A percentile compares a stretch with the other conserved stretches of the same genome.
phyloP scores from a whole-genome alignment of 164 flowering plant genomes.

The Liriodendron chinense region DNA sequence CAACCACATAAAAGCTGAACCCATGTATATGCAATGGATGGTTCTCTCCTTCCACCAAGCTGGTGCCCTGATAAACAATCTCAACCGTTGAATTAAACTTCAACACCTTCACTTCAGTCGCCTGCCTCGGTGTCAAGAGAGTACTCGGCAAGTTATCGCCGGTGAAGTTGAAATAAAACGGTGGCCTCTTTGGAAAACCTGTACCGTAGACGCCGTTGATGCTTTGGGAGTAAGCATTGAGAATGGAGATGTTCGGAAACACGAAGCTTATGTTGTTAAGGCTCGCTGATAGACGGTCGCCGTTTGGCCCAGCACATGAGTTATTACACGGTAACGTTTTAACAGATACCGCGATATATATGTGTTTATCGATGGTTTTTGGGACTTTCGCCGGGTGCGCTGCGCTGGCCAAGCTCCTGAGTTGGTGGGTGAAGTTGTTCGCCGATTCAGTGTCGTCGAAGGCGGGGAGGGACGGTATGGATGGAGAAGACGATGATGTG shows the following conservation, averaged over 20 bases:
- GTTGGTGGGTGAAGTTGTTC: conserved; percentile 1
- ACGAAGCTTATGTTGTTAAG: conserved; percentile 56
- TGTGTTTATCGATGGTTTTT: not conserved
- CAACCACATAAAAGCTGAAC: conserved; percentile 55
- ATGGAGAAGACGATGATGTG: not conserved
- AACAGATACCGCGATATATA: conserved; percentile 13
- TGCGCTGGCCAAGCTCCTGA: conserved; percentile 20
- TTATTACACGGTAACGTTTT: conserved; percentile 11
- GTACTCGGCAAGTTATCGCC: conserved; percentile 23
- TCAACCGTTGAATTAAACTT: conserved; percentile 40
- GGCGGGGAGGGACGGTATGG: conserved; percentile 13
- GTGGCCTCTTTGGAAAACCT: conserved; percentile 40
- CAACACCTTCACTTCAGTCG: conserved; percentile 39
- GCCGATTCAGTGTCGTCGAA: conserved; percentile 10
- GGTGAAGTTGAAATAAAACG: conserved; percentile 34
- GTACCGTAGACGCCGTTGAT: conserved; percentile 30
- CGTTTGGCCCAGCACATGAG: conserved; percentile 29
- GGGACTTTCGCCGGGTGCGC: conserved; percentile 26
- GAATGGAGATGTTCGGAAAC: conserved; percentile 31
- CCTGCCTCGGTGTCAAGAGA: conserved; percentile 19
- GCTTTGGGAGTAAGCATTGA: conserved; percentile 40
- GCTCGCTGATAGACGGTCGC: conserved; percentile 39
- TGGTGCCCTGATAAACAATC: conserved; percentile 50
- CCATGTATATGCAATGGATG: conserved; percentile 76
- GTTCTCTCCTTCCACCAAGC: conserved; percentile 21